A percentile compares a stretch with the other conserved stretches of the same genome.
Conservation (phyloP, 768 basidiomycete genomes). For the Gymnopilus dilepis region DNA sequence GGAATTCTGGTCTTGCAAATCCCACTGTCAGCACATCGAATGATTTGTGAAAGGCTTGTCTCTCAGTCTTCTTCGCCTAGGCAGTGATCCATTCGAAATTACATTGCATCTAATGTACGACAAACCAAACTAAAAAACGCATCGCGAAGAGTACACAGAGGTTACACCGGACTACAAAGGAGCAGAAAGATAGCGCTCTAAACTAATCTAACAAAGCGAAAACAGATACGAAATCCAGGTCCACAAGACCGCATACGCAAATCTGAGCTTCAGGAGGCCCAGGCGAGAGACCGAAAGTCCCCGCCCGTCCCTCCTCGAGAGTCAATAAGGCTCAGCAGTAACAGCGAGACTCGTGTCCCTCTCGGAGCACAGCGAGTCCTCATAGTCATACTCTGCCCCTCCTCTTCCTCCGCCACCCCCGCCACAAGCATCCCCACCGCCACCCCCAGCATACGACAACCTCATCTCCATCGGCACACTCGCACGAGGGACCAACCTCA, state of each 20-base stretch:
- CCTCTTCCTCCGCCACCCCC: too few species aligned
- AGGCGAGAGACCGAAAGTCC: too few species aligned
- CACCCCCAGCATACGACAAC: not conserved
- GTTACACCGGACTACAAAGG: not conserved
- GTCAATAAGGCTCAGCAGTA: not conserved
- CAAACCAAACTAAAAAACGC: not conserved
- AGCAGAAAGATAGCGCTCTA: not conserved
- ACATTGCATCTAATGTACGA: too few species aligned
- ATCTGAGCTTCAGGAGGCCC: not conserved
- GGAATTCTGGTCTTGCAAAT: not conserved
- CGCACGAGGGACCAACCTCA: slow-evolving; percentile 29
- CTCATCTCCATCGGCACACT: not conserved
- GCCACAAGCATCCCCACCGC: not conserved
- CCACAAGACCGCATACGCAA: not conserved
- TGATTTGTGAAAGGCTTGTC: not conserved
- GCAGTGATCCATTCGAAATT: too few species aligned
- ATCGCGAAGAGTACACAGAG: not conserved
- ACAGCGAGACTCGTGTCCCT: not conserved
- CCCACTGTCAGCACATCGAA: not conserved
- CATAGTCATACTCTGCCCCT: too few species aligned
- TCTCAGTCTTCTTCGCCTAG: too few species aligned
- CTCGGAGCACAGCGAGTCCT: not conserved
- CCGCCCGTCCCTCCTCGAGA: too few species aligned
- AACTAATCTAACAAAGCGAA: not conserved
- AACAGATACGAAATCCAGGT: not conserved